phyloP scores from a whole-genome alignment of 2,329 filamentous ascomycete genomes.

The Decorospora gaudefroyi region DNA sequence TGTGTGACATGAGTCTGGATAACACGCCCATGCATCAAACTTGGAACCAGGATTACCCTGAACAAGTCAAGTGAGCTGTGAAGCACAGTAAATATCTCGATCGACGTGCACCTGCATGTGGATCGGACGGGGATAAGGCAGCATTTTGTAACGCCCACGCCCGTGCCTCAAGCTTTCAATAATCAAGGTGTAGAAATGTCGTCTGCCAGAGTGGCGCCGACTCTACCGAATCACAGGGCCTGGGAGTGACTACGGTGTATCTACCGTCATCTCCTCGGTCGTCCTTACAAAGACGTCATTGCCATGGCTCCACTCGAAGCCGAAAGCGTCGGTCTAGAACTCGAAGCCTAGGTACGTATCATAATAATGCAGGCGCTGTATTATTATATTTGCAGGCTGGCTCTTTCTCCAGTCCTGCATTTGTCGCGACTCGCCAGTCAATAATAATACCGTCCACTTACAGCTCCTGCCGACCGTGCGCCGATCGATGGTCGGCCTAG shows the following conservation, averaged over 20 bases:
- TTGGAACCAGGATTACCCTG: too few relatives aligned
- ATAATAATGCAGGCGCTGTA: too few relatives aligned
- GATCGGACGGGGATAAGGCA: background rate
- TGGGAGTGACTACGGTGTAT: slow-evolving; percentile 19
- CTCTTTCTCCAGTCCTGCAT: slow-evolving; percentile 7
- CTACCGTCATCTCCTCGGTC: slow-evolving; percentile 7
- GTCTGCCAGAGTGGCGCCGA: slow-evolving; percentile 1
- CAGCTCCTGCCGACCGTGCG: slow-evolving; percentile 1
- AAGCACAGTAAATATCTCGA: slow-evolving; percentile 2
- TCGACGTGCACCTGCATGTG: slow-evolving; percentile 1
- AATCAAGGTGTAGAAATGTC: too few relatives aligned
- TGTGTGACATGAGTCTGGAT: too few relatives aligned
- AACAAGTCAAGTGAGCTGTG: too few relatives aligned
- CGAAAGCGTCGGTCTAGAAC: slow-evolving; percentile 27
- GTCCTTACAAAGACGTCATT: slow-evolving; percentile 22
- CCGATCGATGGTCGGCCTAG: slow-evolving; percentile 13
- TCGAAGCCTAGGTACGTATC: too few relatives aligned
- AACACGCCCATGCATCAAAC: too few relatives aligned
- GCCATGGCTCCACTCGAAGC: slow-evolving; percentile 5
- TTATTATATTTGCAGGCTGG: too few relatives aligned
- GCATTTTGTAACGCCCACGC: background rate
- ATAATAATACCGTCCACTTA: too few relatives aligned
- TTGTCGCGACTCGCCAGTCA: slow-evolving; percentile 3
- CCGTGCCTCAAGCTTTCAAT: too few relatives aligned
- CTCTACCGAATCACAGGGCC: slow-evolving; percentile 20